Evolutionary conservation across 1,284 basidiomycete species (phyloP).

Genomic region (Anthracocystis setariae): DNA sequence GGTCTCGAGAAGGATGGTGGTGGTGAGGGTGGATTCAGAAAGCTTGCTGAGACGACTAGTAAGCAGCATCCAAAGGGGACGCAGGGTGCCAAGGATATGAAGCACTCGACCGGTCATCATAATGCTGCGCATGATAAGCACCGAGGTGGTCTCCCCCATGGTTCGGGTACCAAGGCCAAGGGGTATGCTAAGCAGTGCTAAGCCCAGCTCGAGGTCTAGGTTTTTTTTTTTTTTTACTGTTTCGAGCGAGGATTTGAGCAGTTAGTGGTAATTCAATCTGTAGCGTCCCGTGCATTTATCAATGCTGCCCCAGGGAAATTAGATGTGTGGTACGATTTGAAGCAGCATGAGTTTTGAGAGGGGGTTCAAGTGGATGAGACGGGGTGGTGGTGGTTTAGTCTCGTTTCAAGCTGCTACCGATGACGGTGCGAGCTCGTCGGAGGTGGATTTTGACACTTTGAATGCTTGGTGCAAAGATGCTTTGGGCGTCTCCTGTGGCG

Average conservation of each 20-base stretch:
- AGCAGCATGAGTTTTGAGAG: too few relatives aligned
- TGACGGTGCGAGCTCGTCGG: constrained; percentile 33
- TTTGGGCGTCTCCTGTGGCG: constrained; percentile 12
- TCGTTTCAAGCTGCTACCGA: constrained; percentile 15
- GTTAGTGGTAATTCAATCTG: not conserved
- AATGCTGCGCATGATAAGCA: constrained; percentile 49
- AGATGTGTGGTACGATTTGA: too few relatives aligned
- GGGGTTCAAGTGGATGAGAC: too few relatives aligned
- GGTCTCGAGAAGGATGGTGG: constrained; percentile 45
- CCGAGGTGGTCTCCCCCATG: constrained; percentile 38
- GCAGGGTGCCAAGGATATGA: constrained; percentile 4
- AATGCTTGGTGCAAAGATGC: constrained; percentile 46
- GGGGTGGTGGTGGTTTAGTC: not conserved
- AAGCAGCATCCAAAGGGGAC: constrained; percentile 7
- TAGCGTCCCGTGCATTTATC: too few relatives aligned
- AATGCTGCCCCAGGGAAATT: too few relatives aligned
- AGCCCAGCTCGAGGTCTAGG: too few relatives aligned
- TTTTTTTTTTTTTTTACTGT: too few relatives aligned
- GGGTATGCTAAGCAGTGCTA: constrained; percentile 65
- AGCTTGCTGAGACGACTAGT: constrained; percentile 28
- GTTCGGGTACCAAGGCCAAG: constrained; percentile 37
- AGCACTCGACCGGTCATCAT: constrained; percentile 14
- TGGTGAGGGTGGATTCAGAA: constrained; percentile 22
- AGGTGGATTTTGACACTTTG: constrained; percentile 24
- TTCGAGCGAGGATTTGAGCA: not conserved